Base-by-base conservation (phyloP, 805 yeast species). In the Metschnikowia picachoensis region DNA sequence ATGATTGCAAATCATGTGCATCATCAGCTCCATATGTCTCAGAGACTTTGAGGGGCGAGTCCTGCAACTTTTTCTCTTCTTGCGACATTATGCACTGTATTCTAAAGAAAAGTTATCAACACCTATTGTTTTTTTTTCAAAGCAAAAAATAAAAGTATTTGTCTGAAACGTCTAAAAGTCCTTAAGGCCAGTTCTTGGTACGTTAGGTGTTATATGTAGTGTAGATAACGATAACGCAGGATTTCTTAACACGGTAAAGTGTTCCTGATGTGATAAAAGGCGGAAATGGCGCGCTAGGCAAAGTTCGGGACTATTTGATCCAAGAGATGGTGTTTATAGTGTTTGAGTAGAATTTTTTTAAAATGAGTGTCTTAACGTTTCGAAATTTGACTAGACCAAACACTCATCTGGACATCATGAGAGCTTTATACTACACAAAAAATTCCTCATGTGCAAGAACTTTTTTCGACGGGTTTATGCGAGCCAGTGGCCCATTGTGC, bases 11-110 rank as follows among this genome's bases (percentile, higher is more conserved):
- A 13, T 47, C 54, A 5, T 38, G 37, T 14, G 45, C 8, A 9
- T 35, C 44, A 25, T 52, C 50, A 3, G 36, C 37, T 2, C 48
- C 56, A 31, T 48, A 50, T 12, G 41, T 39, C 7, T 46, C 52
- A 9, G 36, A 3, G 33, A 43, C 38, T 29, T 50, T 43, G 14
- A 37, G 20, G 11, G 48, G 32, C 0, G 40, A 31, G 12, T 46
- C 44, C 34, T 36, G 41, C 6, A n/a, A 11, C 17, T 44, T 52
- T 35, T 50, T 51, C 10, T 38, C 25, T 13, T 34, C 36, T 14
- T 37, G 47, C 31, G 40, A 35, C 47, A 44, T 43, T 27, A 6
- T 39, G n/a, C 9, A 29, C 14, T 30, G n/a, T 5, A 20, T 20
- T 20, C 8, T 20, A 7, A 20, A 5, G 25, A 5, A 20, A 20